phyloP scores from a whole-genome alignment of 2,329 filamentous ascomycete genomes.

The Fusarium sp. region DNA sequence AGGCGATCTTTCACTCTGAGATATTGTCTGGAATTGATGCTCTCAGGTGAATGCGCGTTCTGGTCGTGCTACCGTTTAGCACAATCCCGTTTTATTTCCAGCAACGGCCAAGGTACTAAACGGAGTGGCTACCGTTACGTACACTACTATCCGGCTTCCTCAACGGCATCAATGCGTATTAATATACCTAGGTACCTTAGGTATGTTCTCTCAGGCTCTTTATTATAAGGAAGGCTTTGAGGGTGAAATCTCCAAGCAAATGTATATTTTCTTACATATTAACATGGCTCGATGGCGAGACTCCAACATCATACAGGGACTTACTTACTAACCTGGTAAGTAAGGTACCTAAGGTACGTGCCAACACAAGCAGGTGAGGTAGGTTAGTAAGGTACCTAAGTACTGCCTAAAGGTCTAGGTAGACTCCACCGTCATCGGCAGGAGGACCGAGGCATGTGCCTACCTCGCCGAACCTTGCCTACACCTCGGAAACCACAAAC shows the following conservation, averaged over 20 bases:
- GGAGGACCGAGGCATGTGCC: constrained; percentile 44
- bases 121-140: not conserved
- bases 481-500: constrained; percentile 28
- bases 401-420: not conserved
- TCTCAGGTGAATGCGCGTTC: constrained; percentile 33
- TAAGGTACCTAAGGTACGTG: not conserved
- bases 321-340: not conserved
- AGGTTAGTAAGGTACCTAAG: not conserved
- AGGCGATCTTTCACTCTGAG: constrained; percentile 7
- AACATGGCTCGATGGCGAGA: not conserved
- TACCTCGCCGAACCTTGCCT: constrained; percentile 40
- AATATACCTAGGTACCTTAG: not conserved
- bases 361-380: too few relatives aligned
- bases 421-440: constrained; percentile 38
- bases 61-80: constrained; percentile 25
- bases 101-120: constrained; percentile 14
- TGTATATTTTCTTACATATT: not conserved
- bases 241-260: not conserved
- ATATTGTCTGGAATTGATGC: constrained; percentile 34
- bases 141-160: not conserved
- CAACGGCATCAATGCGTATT: not conserved
- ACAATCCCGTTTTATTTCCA: constrained; percentile 6
- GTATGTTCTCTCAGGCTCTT: not conserved
- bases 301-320: not conserved
- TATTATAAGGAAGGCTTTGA: not conserved